Base-by-base conservation (phyloP, 139 green algal species). In the Chlorella sp. region DNA sequence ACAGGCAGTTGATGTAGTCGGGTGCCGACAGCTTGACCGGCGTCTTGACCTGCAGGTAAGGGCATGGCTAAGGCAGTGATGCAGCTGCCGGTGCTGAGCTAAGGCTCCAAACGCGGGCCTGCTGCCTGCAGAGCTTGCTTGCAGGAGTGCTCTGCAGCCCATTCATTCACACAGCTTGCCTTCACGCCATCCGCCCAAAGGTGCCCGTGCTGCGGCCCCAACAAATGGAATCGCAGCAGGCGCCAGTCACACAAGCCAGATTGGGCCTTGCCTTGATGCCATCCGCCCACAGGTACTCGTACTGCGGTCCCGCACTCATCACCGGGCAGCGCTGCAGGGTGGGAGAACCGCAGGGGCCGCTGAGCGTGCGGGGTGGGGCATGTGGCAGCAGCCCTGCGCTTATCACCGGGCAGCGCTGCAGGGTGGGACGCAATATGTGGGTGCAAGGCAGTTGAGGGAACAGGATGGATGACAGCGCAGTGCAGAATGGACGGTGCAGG, bases 261-360 rank as follows among this genome's bases (percentile, higher is more conserved):
- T n/a, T n/a, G n/a, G n/a, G n/a, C n/a, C 51, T 60, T 24, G 16
- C 51, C 80, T 97, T 97, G 0, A 98, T 91, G 11, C 97, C 96
- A 82, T 99, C 97, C 3, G 97, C 96, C 97, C 97, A 99, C 16
- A 98, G 89, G 87, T 99, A 99, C 89, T 99, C 97, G 84, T 98
- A 99, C 93, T 98, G 98, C 40, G 93, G 92, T 3, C 97, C 96
- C 19, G 97, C 97, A 44, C 88, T 95, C 97, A 99, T 99, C 48
- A 96, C 94, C 16, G 97, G 95, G 92, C 97, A 99, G 32, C 91
- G 91, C 43, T 91, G 79, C 76, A 56, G 22, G 73, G 3, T 38
- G 51, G 51, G 65, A 22, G 28, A 22, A 41, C 16, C 11, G n/a
- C 7, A 34, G n/a, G 36, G 22, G 34, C 36, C 5, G 54, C n/a